These are phyloP conservation scores for Speleostelium caveatum DNA, from an alignment of 78 protist species.

Conservation along the genomic window DNA sequence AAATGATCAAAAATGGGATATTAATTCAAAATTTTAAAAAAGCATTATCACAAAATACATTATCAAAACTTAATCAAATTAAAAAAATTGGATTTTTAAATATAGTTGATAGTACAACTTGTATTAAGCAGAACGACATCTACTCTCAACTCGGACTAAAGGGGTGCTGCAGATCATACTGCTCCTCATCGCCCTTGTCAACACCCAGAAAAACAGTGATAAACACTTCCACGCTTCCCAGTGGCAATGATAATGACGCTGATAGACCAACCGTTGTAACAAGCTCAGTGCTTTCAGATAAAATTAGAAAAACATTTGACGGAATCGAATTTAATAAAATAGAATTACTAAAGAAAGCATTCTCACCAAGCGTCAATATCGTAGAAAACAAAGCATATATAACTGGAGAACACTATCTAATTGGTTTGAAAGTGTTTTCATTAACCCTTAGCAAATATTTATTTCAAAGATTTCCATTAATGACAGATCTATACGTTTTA, in stretches of 20 bases:
- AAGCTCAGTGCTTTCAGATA: neutral
- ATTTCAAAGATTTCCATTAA: constrained; percentile 18
- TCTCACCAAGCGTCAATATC: neutral
- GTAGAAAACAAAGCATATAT: neutral
- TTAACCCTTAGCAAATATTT: constrained; percentile 15
- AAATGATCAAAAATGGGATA: too few species aligned
- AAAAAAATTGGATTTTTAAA: constrained; percentile 14
- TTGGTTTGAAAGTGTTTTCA: constrained; percentile 13
- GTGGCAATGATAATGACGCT: too few species aligned
- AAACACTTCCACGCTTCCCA: too few species aligned
- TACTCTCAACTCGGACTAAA: too few species aligned
- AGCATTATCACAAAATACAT: neutral
- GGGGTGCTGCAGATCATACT: too few species aligned
- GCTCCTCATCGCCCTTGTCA: too few species aligned
- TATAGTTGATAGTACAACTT: too few species aligned
- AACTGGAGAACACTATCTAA: neutral
- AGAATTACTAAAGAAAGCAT: neutral
- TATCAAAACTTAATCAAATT: neutral
- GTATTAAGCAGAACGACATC: too few species aligned
- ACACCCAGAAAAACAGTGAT: too few species aligned
- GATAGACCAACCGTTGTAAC: neutral
- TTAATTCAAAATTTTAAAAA: too few species aligned
- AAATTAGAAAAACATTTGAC: neutral
- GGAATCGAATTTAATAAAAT: neutral
- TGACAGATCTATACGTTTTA: neutral